Base-by-base conservation (phyloP, 2,329 filamentous ascomycete species). In the Aspergillus amoenus region DNA sequence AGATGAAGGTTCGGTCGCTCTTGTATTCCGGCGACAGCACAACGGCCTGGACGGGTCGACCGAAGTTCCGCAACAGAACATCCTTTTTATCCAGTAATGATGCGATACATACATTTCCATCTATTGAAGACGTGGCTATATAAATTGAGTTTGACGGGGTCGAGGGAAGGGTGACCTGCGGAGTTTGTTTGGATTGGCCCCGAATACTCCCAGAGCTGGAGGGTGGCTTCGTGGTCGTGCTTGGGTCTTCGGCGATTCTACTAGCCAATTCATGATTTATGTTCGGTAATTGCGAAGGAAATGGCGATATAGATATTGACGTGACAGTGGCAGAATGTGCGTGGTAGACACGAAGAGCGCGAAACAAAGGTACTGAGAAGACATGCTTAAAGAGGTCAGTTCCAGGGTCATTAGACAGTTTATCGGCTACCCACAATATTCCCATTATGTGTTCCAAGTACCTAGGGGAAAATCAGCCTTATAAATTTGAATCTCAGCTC, bases 21-120 rank as follows among this genome's bases (percentile, higher is more conserved):
- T 90, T 96, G 78, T 91, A 99, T 52, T 97, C 92, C 0, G 94
- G 94, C 0, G 94, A 97, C n/a, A 99, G 76, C 0, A 93, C 91
- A 2, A 99, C 91, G 5, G 92, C 87, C 69, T 97, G 92, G 3
- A 99, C 87, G 0, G 95, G 95, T 4, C 95, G 85, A 1, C 91
- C 91, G 77, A 97, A 99, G 71, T 97, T 97, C 27, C 94, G 88
- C 27, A 97, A 76, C 57, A 92, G 88, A 2, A 97, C 92, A 75
- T 99, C 94, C 68, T 92, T 95, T 39, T 88, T 78, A 68, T 99
- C 93, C 18, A 94, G 78, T 18, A 99, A 78, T 1, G 91, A 96
- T 57, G 92, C 88, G 1, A 99, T 85, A 67, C 94, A 97, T 13
- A 99, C 91, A 69, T 97, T 93, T 17, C 94, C 95, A 73, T 99